Evolutionary conservation across 805 yeast genomes (phyloP).

Genomic region (Kluyveromyces siamensis): DNA sequence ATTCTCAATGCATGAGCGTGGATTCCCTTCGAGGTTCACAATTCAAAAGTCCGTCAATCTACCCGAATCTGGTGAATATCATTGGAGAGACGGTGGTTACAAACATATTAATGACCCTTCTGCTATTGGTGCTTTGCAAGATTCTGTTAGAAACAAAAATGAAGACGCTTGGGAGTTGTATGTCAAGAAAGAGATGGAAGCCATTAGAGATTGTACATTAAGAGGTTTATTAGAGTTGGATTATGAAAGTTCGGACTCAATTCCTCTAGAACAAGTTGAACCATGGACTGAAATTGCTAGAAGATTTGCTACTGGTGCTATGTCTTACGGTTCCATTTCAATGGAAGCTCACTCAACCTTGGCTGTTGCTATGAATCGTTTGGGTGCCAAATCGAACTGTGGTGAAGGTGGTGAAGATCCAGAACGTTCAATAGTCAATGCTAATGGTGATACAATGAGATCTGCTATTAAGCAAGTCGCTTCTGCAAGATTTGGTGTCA

Average conservation of each 20-base stretch:
- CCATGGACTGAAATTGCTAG: conserved; percentile 99
- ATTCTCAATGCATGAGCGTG: conserved; percentile 84
- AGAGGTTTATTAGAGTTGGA: conserved; percentile 93
- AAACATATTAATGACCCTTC: conserved; percentile 91
- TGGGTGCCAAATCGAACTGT: conserved; percentile 95
- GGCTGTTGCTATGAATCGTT: conserved; percentile 96
- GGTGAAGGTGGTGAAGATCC: conserved; percentile 99
- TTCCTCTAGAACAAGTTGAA: conserved; percentile 95
- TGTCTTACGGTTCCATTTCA: conserved; percentile 98
- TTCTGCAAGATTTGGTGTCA: conserved; percentile 96
- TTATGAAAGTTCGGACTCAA: conserved; percentile 56
- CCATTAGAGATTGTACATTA: conserved; percentile 84
- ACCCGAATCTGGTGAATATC: conserved; percentile 95
- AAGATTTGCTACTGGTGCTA: conserved; percentile 97
- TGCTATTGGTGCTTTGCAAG: conserved; percentile 92
- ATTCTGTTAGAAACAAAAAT: conserved; percentile 96
- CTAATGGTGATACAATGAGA: conserved; percentile 95
- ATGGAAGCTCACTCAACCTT: conserved; percentile 97
- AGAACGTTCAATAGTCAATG: conserved; percentile 70
- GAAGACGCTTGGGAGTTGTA: conserved; percentile 88
- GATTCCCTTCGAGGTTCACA: conserved; percentile 71
- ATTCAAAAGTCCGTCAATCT: conserved; percentile 57
- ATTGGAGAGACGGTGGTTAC: conserved; percentile 98
- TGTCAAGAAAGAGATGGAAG: conserved; percentile 82
- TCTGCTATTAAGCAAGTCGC: conserved; percentile 98